Evolutionary conservation across 768 basidiomycete genomes (phyloP), one percentile per base, ranked within the genome.

Genomic region (Neoboletus subvelutipes): DNA sequence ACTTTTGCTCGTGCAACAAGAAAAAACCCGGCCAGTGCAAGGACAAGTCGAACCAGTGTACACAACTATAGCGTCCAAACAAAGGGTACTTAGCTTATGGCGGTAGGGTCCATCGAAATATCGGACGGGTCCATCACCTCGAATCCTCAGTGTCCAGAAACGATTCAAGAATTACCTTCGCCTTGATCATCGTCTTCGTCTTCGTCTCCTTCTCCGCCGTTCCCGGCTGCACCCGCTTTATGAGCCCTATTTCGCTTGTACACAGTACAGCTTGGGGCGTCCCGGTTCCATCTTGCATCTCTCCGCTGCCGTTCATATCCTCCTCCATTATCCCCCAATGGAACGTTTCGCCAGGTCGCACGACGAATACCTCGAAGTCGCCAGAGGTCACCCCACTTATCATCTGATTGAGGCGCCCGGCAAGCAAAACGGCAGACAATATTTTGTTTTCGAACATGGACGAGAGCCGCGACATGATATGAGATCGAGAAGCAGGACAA

Each of bases 281-380:
- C 28, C 20, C 34, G 18, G 39, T 29, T 15, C 28, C 50, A 51
- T 20, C 26, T 4, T 18, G 49, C 22, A 24, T 28, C 3, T 28
- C 36, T 7, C 5, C 29, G 29, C 31, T 28, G 36, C 10, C 41
- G 13, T 45, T 41, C 29, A 12, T 24, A 13, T 43, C 51, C 11
- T 52, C 51, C 50, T 33, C 31, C 31, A 56, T 56, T 8, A 5
- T 34, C 15, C 18, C 52, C 15, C 5, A 13, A 10, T 28, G 18
- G 24, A 57, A 58, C 13, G 2, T 45, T 1, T 55, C 54, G 7
- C 57, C 48, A 11, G 57, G 57, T 20, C 12, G 26, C 5, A 43
- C 29, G 8, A 39, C 4, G 11, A 48, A 52, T 22, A 47, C 34
- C 11, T 60, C 58, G n/a, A 61, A 60, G 50, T 61, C 50, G 17